These are phyloP conservation scores for Pulchroboletus neoregius DNA, from an alignment of 1,284 basidiomycete species.

Conservation along the genomic window DNA sequence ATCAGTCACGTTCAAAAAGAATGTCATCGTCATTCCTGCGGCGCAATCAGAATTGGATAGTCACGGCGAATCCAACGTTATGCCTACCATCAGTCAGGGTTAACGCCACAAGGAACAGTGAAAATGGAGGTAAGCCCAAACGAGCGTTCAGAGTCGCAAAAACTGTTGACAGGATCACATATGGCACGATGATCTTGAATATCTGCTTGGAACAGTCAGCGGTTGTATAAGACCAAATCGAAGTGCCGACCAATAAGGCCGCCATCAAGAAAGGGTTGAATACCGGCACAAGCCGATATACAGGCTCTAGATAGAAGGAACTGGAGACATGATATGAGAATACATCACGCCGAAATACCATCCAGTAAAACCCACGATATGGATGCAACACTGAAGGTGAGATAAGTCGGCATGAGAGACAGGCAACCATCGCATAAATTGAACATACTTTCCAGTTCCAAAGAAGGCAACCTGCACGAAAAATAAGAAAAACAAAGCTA, in stretches of 20 bases:
- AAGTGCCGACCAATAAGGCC: slow-evolving; percentile 51
- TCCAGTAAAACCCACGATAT: slow-evolving; percentile 58
- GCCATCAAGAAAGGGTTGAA: slow-evolving; percentile 89
- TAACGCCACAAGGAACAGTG: slow-evolving; percentile 71
- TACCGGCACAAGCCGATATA: slow-evolving; percentile 83
- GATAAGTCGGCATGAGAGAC: slow-evolving; percentile 3
- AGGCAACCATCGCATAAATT: not conserved
- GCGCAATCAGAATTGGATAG: slow-evolving; percentile 9
- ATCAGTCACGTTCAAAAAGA: slow-evolving; percentile 83
- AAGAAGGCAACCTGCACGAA: slow-evolving; percentile 89
- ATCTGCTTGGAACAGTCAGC: slow-evolving; percentile 42
- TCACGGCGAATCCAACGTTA: not conserved
- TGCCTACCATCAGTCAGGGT: slow-evolving; percentile 68
- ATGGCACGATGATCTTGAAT: slow-evolving; percentile 82
- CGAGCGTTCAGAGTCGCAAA: slow-evolving; percentile 67
- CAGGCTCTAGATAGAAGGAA: slow-evolving; percentile 87
- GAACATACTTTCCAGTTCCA: slow-evolving; percentile 78
- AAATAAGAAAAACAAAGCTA: slow-evolving; percentile 81
- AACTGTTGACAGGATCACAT: slow-evolving; percentile 66
- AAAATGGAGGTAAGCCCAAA: slow-evolving; percentile 69
- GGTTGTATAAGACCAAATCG: not conserved
- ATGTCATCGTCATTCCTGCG: slow-evolving; percentile 72
- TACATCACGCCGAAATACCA: not conserved
- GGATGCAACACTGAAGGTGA: slow-evolving; percentile 69
- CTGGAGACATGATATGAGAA: slow-evolving; percentile 34